Percentiles rank a stretch among this genome's conserved stretches.
Evolutionary conservation across 257 asterid species (phyloP).

Genomic region (Coffea eugenioides): DNA sequence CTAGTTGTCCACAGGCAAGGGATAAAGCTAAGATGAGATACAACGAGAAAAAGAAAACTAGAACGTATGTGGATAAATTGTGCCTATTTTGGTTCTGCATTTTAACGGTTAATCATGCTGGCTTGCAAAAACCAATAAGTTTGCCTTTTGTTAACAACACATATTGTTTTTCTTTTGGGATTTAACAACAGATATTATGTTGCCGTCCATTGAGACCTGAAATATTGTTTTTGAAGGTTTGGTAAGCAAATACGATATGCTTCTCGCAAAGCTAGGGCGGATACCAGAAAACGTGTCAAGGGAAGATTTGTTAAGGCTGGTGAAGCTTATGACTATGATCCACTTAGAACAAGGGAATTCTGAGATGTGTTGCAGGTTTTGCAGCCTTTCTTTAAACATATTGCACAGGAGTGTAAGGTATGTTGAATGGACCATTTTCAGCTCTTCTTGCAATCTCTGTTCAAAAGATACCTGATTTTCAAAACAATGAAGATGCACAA

Average conservation of each 20-base stretch:
- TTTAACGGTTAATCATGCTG: background rate
- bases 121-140: background rate
- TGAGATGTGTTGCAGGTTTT: constrained; percentile 17
- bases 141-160: background rate
- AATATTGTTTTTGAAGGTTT: constrained; percentile 40
- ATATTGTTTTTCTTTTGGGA: background rate
- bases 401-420: constrained; percentile 7
- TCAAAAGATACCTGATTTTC: background rate
- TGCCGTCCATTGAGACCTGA: background rate
- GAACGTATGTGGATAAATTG: constrained; percentile 44
- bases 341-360: constrained; percentile 37
- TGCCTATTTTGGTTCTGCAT: background rate
- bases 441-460: background rate
- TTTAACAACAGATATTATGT: background rate
- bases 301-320: constrained; percentile 92
- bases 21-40: constrained; percentile 86
- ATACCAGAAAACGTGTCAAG: constrained; percentile 81
- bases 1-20: constrained; percentile 59
- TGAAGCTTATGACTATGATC: constrained; percentile 58
- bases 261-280: constrained; percentile 92
- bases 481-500: background rate
- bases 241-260: constrained; percentile 90
- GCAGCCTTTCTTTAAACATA: background rate
- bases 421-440: background rate
- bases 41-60: constrained; percentile 75